phyloP scores from a whole-genome alignment of 805 yeast genomes.

The Saturnispora quitensis region DNA sequence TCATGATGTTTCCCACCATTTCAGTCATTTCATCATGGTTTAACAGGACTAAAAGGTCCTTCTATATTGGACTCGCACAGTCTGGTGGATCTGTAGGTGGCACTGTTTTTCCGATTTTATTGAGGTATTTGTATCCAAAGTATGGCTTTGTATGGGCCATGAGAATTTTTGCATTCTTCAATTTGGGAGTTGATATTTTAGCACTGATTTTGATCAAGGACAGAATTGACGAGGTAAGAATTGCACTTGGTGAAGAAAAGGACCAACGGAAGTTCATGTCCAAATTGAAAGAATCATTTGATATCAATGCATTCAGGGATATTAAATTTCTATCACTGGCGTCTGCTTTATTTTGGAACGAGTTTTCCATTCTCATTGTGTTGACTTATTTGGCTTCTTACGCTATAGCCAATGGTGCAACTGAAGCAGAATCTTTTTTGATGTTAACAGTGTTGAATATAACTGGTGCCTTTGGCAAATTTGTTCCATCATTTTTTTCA shows the following conservation, averaged over 20 bases:
- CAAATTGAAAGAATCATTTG: slow-evolving; percentile 21
- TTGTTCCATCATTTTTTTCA: slow-evolving; percentile 36
- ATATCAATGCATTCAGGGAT: slow-evolving; percentile 34
- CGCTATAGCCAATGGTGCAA: slow-evolving; percentile 41
- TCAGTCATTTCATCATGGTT: slow-evolving; percentile 69
- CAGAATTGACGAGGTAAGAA: slow-evolving; percentile 17
- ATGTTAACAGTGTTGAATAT: slow-evolving; percentile 38
- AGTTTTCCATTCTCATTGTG: slow-evolving; percentile 43
- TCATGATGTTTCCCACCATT: slow-evolving; percentile 51
- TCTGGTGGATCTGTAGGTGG: slow-evolving; percentile 52
- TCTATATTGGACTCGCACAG: slow-evolving; percentile 41
- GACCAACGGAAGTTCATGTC: background rate
- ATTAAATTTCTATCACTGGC: slow-evolving; percentile 32
- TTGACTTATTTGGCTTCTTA: slow-evolving; percentile 50
- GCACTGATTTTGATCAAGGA: slow-evolving; percentile 28
- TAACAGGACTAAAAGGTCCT: slow-evolving; percentile 39
- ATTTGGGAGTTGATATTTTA: slow-evolving; percentile 23
- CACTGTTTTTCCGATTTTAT: slow-evolving; percentile 43
- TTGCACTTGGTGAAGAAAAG: background rate
- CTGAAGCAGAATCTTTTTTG: slow-evolving; percentile 32
- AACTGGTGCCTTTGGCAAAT: slow-evolving; percentile 36
- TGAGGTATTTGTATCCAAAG: slow-evolving; percentile 38
- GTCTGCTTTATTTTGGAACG: slow-evolving; percentile 37
- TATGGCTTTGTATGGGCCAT: slow-evolving; percentile 57
- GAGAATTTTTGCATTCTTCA: slow-evolving; percentile 42